Evolutionary conservation across 2,329 filamentous ascomycete species (phyloP), one percentile per base, ranked within the genome.

Genomic region (Blastomyces emzantsi): DNA sequence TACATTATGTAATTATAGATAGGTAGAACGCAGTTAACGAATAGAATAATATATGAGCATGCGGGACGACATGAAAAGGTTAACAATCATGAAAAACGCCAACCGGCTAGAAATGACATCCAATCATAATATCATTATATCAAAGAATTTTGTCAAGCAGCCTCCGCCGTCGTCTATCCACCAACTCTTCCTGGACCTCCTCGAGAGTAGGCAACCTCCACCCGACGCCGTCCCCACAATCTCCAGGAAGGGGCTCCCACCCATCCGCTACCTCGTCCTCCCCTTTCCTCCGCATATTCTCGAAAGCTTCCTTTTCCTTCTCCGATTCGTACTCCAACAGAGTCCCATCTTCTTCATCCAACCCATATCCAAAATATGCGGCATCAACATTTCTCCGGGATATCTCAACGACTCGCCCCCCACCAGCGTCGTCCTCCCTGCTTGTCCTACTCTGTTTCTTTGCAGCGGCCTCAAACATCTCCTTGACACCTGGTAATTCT

Each of bases 401-500:
- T 66, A 80, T 75, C 60, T 78, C 76, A 43, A 74, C 74, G 45
- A 71, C 73, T 30, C 74, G 71, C 43, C 68, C 69, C 69, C 71
- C 41, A 73, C 74, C 72, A 65, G 87, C 79, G 13, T 92, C 73
- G 70, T 91, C 89, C 60, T 86, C 85, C 69, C 89, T 82, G 65
- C 84, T 83, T 71, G 90, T 88, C 9, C 85, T 76, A 2, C 86
- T 84, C 71, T 87, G 87, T 65, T 81, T 82, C 67, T 81, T 79
- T 60, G 82, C 82, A 0, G 90, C 89, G 0, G 89, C 88, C 71
- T 96, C 92, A 72, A 97, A 96, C 74, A 99, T 80, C 79, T 99
- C 94, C 76, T 97, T 97, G 6, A 99, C 94, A 60, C 94, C 94
- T 0, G 94, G 94, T 43, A 99, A 76, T 68, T 97, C 94, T 72